Evolutionary conservation across 2,329 filamentous ascomycete species (phyloP), one percentile per base, ranked within the genome.

Genomic region (Seiridium unicorne): DNA sequence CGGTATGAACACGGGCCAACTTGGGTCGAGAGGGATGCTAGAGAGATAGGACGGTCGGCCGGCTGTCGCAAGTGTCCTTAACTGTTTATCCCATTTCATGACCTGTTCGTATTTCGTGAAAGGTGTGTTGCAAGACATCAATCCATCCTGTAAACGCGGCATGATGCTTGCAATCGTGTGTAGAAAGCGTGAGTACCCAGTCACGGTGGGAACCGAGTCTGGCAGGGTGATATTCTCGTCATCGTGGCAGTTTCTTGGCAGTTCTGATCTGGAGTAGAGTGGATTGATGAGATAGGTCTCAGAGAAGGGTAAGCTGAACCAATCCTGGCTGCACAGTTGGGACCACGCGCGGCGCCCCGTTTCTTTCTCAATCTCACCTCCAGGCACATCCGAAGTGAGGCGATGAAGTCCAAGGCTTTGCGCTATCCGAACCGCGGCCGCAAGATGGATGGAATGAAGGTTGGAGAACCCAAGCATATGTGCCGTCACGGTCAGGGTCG

Each of bases 401-500:
- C 73, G 69, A 57, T 83, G 79, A 3, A 83, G 67, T 0, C 78
- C 79, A 0, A 83, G 69, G 1, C 76, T 75, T 65, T 80, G 78
- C 2, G 79, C 79, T 48, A 83, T 80, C 6, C 79, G 73, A 5
- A 78, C 69, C 3, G 76, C 79, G 1, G 78, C 74, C 3, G 76
- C 77, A 7, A 81, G 71, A 74, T 55, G 53, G 53, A 55, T 55
- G 13, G 53, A 76, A 61, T 80, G 79, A 47, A 76, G 77, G 62
- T 80, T 81, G 5, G 78, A 78, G 32, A 76, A 77, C 1, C 80
- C 81, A 1, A 82, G 72, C 13, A 80, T 68, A 66, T 84, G 81
- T 7, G 79, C 80, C 7, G 77, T 77, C 3, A 80, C 77, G n/a
- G 80, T 81, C 36, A 80, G 68, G 1, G 76, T 78, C 8, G 77